phyloP scores from a whole-genome alignment of 306 rosid genomes.

The Quercus mongolica region DNA sequence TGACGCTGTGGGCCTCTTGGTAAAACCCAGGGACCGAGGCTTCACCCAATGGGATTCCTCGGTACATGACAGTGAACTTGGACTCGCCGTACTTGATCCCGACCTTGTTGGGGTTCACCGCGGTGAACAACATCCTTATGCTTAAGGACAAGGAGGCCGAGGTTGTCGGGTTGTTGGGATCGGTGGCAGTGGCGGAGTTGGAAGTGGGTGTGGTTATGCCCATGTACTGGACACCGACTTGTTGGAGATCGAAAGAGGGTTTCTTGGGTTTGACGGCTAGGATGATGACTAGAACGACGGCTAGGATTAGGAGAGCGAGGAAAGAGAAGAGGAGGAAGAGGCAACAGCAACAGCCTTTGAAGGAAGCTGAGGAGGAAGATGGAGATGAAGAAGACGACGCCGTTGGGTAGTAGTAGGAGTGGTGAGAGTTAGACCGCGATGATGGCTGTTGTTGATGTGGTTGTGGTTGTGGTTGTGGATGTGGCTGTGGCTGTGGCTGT shows the following conservation, averaged over 20 bases:
- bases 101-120: constrained; percentile 84
- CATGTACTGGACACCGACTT: constrained; percentile 83
- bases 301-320: constrained; percentile 69
- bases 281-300: constrained; percentile 64
- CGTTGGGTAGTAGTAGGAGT: constrained; percentile 30
- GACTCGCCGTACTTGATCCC: constrained; percentile 94
- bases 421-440: constrained; percentile 2
- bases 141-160: constrained; percentile 68
- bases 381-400: constrained; percentile 37
- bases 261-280: constrained; percentile 89
- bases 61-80: constrained; percentile 89
- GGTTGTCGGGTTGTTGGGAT: constrained; percentile 20
- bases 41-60: constrained; percentile 82
- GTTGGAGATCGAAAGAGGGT: constrained; percentile 93
- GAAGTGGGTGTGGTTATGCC: constrained; percentile 54
- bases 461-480: constrained; percentile 17
- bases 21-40: constrained; percentile 83
- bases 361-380: constrained; percentile 52
- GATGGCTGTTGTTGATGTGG: background rate
- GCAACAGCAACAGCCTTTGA: constrained; percentile 92
- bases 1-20: constrained; percentile 68
- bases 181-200: constrained; percentile 7
- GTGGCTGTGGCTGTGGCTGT: constrained; percentile 11
- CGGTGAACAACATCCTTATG: constrained; percentile 70
- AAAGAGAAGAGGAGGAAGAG: constrained; percentile 85